Conservation (phyloP, 1,284 basidiomycete genomes). For the Neonothopanus nambi region DNA sequence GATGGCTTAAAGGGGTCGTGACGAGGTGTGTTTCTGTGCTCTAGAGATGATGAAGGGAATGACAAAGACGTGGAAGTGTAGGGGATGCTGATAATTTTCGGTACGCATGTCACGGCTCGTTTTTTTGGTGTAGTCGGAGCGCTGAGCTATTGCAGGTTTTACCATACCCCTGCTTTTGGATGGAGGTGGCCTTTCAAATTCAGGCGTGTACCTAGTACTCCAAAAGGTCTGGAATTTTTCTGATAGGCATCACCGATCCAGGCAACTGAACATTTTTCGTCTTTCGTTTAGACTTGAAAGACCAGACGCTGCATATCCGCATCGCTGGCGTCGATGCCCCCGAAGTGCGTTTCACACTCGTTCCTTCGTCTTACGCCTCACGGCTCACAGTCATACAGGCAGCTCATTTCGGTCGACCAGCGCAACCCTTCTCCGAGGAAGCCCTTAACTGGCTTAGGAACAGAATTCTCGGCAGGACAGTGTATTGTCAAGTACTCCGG, state of each 20-base stretch:
- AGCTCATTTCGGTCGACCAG: slow-evolving; percentile 77
- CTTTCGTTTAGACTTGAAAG: slow-evolving; percentile 57
- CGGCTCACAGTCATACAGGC: slow-evolving; percentile 39
- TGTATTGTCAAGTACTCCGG: slow-evolving; percentile 70
- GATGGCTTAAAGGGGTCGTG: slow-evolving; percentile 73
- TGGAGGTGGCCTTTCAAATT: slow-evolving; percentile 75
- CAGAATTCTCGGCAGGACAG: slow-evolving; percentile 52
- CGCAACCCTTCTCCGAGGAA: slow-evolving; percentile 72
- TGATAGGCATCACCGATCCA: neutral
- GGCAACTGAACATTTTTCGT: slow-evolving; percentile 5
- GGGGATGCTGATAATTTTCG: slow-evolving; percentile 83
- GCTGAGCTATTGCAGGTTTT: slow-evolving; percentile 40
- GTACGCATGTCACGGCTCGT: neutral
- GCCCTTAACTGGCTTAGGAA: slow-evolving; percentile 70
- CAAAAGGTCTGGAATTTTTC: slow-evolving; percentile 53
- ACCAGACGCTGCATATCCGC: slow-evolving; percentile 81
- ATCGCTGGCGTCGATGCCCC: slow-evolving; percentile 90
- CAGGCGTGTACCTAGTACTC: slow-evolving; percentile 55
- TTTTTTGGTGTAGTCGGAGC: neutral
- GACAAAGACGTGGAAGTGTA: slow-evolving; percentile 49
- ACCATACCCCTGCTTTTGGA: slow-evolving; percentile 79
- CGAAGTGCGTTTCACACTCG: slow-evolving; percentile 52
- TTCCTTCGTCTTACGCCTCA: slow-evolving; percentile 9
- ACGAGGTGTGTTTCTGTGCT: slow-evolving; percentile 54
- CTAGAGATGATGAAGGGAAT: slow-evolving; percentile 1